phyloP scores from a whole-genome alignment of 2,329 filamentous ascomycete genomes.

The Fusarium denticulatum region DNA sequence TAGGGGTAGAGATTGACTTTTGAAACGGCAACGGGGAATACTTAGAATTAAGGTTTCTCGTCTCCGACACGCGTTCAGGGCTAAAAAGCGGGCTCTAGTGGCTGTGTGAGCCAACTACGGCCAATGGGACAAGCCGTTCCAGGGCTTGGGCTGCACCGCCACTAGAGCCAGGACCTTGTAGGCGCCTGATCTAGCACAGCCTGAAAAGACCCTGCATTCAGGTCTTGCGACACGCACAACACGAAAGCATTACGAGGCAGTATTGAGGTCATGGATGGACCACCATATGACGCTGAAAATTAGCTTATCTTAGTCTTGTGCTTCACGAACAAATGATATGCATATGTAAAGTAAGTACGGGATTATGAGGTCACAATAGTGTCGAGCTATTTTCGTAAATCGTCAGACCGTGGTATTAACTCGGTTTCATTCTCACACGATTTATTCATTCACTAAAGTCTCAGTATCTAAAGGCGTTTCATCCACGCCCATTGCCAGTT shows the following conservation, averaged over 20 bases:
- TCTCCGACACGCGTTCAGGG: conserved; percentile 7
- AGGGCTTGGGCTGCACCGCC: conserved; percentile 6
- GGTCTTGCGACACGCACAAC: not conserved
- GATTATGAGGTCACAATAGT: not conserved
- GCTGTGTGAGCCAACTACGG: not conserved
- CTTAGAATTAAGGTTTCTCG: conserved; percentile 15
- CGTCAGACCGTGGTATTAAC: too few relatives aligned
- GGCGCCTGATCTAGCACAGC: conserved; percentile 8
- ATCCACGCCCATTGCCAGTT: not conserved
- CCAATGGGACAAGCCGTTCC: not conserved
- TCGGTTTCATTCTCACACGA: not conserved
- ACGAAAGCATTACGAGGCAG: not conserved
- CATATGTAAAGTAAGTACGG: not conserved
- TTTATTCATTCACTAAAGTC: too few relatives aligned
- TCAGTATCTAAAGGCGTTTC: not conserved
- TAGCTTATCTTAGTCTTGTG: too few relatives aligned
- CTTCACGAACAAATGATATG: too few relatives aligned
- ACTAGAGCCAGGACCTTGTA: not conserved
- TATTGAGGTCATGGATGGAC: rapidly evolving
- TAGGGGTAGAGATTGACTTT: not conserved
- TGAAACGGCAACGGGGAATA: not conserved
- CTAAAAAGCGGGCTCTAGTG: not conserved
- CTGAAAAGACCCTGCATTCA: not conserved
- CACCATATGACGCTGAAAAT: too few relatives aligned
- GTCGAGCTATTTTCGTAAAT: not conserved